phyloP scores from a whole-genome alignment of 2,329 filamentous ascomycete genomes.

The Podosphaera fusca region DNA sequence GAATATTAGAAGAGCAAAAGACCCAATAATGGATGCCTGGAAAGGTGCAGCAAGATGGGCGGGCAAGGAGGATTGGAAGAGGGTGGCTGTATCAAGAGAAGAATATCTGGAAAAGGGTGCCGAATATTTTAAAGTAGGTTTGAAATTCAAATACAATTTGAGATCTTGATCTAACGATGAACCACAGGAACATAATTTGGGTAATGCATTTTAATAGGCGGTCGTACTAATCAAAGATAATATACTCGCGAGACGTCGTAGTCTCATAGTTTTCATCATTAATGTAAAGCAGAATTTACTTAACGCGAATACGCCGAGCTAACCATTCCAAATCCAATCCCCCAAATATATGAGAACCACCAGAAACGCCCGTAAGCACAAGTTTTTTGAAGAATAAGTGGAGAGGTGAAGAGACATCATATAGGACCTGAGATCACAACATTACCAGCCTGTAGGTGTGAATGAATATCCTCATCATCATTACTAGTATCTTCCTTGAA shows the following conservation, averaged over 20 bases:
- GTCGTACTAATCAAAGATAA: constrained; percentile 1
- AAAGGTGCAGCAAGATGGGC: constrained; percentile 78
- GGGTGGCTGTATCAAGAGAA: constrained; percentile 47
- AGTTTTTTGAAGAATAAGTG: constrained; percentile 1
- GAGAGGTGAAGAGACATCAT: constrained; percentile 4
- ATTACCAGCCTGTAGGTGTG: constrained; percentile 24
- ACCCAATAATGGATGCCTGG: constrained; percentile 78
- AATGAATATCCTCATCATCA: constrained; percentile 28
- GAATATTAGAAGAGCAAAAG: constrained; percentile 46
- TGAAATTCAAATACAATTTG: neutral
- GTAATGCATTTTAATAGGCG: constrained; percentile 28
- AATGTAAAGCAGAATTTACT: neutral
- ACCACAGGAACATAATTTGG: constrained; percentile 39
- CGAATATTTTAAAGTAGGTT: constrained; percentile 64
- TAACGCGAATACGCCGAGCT: neutral
- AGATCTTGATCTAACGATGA: constrained; percentile 2
- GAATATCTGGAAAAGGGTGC: constrained; percentile 83
- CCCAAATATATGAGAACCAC: neutral
- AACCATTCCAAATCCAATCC: neutral
- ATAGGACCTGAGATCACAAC: constrained; percentile 11
- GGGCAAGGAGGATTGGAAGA: constrained; percentile 30
- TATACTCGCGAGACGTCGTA: neutral
- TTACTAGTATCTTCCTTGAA: constrained; percentile 22
- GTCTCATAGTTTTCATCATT: neutral
- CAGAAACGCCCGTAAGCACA: constrained; percentile 3